Percentiles rank a stretch among this genome's conserved stretches.
Conservation (phyloP, 1,284 basidiomycete species). For the Puccinia coronata region DNA sequence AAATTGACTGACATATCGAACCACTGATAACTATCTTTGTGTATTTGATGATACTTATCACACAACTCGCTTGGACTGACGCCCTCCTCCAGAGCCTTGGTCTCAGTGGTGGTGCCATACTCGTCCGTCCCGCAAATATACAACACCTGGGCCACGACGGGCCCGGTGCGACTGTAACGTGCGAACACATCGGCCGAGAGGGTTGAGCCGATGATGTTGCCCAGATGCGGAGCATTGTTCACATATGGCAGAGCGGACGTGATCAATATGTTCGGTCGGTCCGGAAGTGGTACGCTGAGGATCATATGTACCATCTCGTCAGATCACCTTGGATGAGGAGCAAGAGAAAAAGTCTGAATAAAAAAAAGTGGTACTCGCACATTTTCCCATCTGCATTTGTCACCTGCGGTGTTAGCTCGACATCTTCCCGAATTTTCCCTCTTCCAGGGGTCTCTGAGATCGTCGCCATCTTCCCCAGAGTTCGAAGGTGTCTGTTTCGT, state of each 20-base stretch:
- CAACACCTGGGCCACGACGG: conserved; percentile 64
- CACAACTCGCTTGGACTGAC: conserved; percentile 83
- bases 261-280: conserved; percentile 82
- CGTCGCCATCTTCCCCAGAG: neutral
- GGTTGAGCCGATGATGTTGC: conserved; percentile 95
- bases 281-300: conserved; percentile 77
- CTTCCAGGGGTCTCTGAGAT: neutral
- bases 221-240: conserved; percentile 98
- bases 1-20: conserved; percentile 64
- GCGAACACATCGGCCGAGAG: conserved; percentile 96
- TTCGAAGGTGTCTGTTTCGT: too few relatives aligned
- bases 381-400: conserved; percentile 43
- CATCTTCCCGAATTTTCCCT: conserved; percentile 16
- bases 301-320: neutral
- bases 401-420: conserved; percentile 28
- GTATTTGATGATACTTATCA: conserved; percentile 88
- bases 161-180: conserved; percentile 72
- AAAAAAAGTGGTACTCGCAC: neutral
- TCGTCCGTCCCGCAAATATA: conserved; percentile 98
- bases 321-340: neutral
- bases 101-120: conserved; percentile 98
- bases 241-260: conserved; percentile 95
- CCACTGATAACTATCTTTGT: conserved; percentile 92
- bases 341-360: neutral
- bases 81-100: conserved; percentile 91